These are phyloP conservation scores for Paraphaeosphaeria sporulosa DNA, from an alignment of 2,329 filamentous ascomycete species.

Conservation along the genomic window DNA sequence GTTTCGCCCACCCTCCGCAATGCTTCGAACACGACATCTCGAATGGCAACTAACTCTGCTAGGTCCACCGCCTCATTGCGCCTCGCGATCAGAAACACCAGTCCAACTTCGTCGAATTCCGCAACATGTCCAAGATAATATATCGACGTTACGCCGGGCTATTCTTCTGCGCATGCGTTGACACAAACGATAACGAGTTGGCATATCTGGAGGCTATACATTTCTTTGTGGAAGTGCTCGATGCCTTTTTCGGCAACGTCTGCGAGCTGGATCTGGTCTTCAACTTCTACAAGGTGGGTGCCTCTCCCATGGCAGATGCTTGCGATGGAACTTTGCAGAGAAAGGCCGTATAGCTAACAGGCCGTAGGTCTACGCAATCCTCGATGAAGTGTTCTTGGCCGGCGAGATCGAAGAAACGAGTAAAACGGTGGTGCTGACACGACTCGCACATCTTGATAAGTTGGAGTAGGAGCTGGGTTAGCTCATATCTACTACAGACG, in stretches of 20 bases:
- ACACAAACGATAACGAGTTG: conserved; percentile 98
- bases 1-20: background rate
- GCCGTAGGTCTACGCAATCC: conserved; percentile 86
- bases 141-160: conserved; percentile 97
- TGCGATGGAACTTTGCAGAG: background rate
- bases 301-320: background rate
- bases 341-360: conserved; percentile 20
- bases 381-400: conserved; percentile 97
- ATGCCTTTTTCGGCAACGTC: conserved; percentile 98
- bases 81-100: conserved; percentile 99
- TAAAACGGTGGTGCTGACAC: conserved; percentile 94
- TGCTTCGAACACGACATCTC: conserved; percentile 10
- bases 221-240: conserved; percentile 98
- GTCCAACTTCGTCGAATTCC: conserved; percentile 97
- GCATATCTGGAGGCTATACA: conserved; percentile 97
- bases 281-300: conserved; percentile 72
- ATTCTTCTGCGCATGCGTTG: conserved; percentile 99
- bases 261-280: conserved; percentile 93
- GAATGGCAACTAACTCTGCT: conserved; percentile 9
- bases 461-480: conserved; percentile 68
- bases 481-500: background rate
- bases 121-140: conserved; percentile 88
- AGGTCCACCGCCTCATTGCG: conserved; percentile 96
- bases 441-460: conserved; percentile 95
- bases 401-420: conserved; percentile 99